phyloP scores from a whole-genome alignment of 805 yeast species.

The Metschnikowia bowlesiae region DNA sequence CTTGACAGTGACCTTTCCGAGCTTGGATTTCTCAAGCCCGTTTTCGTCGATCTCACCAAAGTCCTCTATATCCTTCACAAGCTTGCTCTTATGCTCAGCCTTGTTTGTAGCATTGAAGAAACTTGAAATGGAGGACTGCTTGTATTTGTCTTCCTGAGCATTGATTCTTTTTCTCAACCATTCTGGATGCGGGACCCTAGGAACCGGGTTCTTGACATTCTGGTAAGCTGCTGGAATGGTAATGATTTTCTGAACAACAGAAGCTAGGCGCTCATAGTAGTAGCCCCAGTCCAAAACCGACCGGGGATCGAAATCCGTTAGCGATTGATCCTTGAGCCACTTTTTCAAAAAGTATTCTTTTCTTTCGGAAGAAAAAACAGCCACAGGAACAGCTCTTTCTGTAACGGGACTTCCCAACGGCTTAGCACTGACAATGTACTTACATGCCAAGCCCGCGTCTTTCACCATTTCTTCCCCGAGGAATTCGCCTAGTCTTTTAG shows the following conservation, averaged over 20 bases:
- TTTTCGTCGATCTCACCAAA: constrained; percentile 39
- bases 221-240: constrained; percentile 97
- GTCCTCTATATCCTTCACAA: constrained; percentile 71
- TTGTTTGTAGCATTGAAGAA: constrained; percentile 51
- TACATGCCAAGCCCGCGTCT: constrained; percentile 93
- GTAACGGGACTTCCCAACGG: constrained; percentile 89
- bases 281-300: constrained; percentile 90
- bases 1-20: constrained; percentile 45
- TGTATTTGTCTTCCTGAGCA: constrained; percentile 57
- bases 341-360: constrained; percentile 72
- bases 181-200: constrained; percentile 88
- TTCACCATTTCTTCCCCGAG: constrained; percentile 95
- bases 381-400: constrained; percentile 94
- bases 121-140: constrained; percentile 60
- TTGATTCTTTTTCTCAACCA: constrained; percentile 75
- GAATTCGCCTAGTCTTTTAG: constrained; percentile 87
- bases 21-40: constrained; percentile 26
- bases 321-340: constrained; percentile 78
- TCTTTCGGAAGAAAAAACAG: constrained; percentile 87
- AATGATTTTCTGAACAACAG: constrained; percentile 90
- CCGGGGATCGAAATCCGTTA: constrained; percentile 83
- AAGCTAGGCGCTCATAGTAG: constrained; percentile 83
- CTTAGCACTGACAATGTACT: constrained; percentile 79
- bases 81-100: constrained; percentile 29
- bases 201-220: constrained; percentile 84